Conservation (phyloP, 768 basidiomycete genomes). For the Lentinula detonsa region DNA sequence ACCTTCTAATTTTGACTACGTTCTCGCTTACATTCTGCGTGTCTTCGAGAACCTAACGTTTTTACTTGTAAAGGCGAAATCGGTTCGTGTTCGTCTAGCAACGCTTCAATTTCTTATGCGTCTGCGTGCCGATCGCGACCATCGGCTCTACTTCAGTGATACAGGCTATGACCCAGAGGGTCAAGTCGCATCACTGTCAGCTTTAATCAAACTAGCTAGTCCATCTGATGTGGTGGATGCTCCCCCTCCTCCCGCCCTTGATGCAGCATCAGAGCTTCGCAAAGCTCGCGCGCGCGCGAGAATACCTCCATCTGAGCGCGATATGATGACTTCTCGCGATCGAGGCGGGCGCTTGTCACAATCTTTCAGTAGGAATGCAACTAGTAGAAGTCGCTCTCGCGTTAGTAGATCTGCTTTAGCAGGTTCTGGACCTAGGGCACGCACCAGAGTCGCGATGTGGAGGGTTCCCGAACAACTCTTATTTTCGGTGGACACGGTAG, state of each 20-base stretch:
- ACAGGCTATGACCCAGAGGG: constrained; percentile 50
- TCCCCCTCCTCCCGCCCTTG: constrained; percentile 1
- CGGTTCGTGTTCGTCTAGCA: constrained; percentile 57
- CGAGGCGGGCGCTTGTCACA: constrained; percentile 32
- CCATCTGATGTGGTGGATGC: neutral
- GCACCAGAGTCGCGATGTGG: constrained; percentile 44
- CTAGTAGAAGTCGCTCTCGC: constrained; percentile 61
- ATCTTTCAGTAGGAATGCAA: constrained; percentile 29
- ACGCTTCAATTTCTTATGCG: constrained; percentile 85
- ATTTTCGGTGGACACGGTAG: constrained; percentile 47
- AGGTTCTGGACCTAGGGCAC: neutral
- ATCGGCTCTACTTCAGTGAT: constrained; percentile 64
- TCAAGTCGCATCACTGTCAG: constrained; percentile 51
- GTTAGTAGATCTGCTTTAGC: constrained; percentile 31
- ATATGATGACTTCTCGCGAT: constrained; percentile 48
- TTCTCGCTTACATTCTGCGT: constrained; percentile 45
- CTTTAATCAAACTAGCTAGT: constrained; percentile 52
- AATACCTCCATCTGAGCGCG: constrained; percentile 37
- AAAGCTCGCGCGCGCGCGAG: constrained; percentile 37
- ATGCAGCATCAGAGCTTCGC: constrained; percentile 25
- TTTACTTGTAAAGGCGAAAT: constrained; percentile 38
- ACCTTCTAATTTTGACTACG: constrained; percentile 39
- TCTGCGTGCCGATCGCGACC: constrained; percentile 84
- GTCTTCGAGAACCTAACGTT: constrained; percentile 49
- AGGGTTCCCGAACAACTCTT: constrained; percentile 58